phyloP scores from a whole-genome alignment of 176 grass and related monocot species.

The Tillandsia leiboldiana region DNA sequence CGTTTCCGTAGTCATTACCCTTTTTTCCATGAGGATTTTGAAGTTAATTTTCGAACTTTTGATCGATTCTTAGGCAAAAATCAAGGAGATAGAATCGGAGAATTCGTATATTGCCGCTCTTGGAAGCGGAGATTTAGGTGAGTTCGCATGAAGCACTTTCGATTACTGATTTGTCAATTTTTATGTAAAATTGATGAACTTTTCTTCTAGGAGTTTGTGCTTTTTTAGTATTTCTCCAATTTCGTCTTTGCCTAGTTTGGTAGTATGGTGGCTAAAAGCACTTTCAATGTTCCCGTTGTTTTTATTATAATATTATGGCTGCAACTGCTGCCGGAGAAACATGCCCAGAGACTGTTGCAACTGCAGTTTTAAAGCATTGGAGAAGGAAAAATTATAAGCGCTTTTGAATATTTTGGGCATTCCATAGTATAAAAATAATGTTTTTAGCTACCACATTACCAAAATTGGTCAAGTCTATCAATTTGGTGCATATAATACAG shows the following conservation, averaged over 20 bases:
- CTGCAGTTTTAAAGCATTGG: too few relatives aligned
- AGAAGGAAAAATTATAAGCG: too few relatives aligned
- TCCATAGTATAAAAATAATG: too few relatives aligned
- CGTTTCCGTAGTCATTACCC: not conserved
- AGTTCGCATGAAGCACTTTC: not conserved
- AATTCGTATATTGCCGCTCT: constrained; percentile 10
- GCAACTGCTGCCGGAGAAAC: too few relatives aligned
- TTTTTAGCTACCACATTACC: too few relatives aligned
- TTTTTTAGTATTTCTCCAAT: not conserved
- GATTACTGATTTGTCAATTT: not conserved
- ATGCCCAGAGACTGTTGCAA: too few relatives aligned
- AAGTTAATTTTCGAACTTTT: constrained; percentile 10
- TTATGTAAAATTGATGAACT: not conserved
- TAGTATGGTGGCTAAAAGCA: too few relatives aligned
- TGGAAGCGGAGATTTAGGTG: constrained; percentile 29
- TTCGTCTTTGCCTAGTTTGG: not conserved
- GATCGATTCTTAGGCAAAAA: constrained; percentile 18
- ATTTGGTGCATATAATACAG: not conserved
- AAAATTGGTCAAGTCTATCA: not conserved
- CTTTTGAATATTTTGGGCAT: too few relatives aligned
- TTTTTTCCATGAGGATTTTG: not conserved
- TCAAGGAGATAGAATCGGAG: constrained; percentile 25
- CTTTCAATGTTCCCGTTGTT: too few relatives aligned
- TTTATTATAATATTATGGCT: too few relatives aligned
- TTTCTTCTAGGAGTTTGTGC: not conserved